phyloP scores from a whole-genome alignment of 768 basidiomycete species.

The Termitomyces sp. region DNA sequence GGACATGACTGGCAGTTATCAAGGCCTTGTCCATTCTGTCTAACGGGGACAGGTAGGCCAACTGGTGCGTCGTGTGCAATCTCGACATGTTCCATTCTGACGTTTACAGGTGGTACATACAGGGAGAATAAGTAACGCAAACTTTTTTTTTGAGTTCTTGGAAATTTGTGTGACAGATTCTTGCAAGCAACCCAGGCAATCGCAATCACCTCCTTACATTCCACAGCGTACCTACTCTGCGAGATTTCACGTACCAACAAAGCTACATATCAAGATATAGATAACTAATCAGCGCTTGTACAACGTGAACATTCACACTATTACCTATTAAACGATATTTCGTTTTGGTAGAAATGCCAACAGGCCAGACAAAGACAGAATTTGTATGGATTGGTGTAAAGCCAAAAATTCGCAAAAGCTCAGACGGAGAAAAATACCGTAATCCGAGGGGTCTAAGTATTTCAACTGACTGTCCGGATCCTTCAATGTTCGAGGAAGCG shows the following conservation, averaged over 20 bases:
- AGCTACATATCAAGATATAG: slow-evolving; percentile 27
- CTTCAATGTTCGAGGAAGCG: slow-evolving; percentile 33
- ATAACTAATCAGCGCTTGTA: slow-evolving; percentile 56
- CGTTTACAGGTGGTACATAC: too few species aligned
- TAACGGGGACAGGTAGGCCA: too few species aligned
- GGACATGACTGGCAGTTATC: too few species aligned
- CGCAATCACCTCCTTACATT: too few species aligned
- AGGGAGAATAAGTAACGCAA: too few species aligned
- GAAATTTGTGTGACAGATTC: too few species aligned
- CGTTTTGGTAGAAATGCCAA: slow-evolving; percentile 53
- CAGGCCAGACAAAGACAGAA: slow-evolving; percentile 57
- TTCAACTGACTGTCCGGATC: slow-evolving; percentile 35
- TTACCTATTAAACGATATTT: slow-evolving; percentile 79
- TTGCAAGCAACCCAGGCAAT: too few species aligned
- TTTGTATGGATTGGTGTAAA: slow-evolving; percentile 33
- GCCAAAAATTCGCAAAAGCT: slow-evolving; percentile 64
- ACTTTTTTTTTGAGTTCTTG: too few species aligned
- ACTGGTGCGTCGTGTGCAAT: too few species aligned
- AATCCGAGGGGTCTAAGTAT: slow-evolving; percentile 55
- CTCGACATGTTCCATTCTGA: too few species aligned
- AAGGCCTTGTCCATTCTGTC: too few species aligned
- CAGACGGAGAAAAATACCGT: slow-evolving; percentile 72
- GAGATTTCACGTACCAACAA: not conserved
- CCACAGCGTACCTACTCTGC: too few species aligned
- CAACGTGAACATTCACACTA: slow-evolving; percentile 75